phyloP scores from a whole-genome alignment of 495 filamentous ascomycete species.

The Xylaria grammica region DNA sequence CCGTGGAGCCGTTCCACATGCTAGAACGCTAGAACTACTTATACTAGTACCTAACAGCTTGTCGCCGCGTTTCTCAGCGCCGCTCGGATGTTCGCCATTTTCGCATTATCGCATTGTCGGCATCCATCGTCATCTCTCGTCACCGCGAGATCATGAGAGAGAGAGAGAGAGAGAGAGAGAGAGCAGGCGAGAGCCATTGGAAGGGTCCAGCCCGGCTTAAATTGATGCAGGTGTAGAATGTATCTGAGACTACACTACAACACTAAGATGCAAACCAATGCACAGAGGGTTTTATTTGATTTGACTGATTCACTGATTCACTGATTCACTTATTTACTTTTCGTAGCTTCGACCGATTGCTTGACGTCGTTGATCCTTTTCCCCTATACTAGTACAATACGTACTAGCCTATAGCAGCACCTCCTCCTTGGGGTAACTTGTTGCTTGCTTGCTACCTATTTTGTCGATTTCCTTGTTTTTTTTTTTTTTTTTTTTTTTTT shows the following conservation, averaged over 20 bases:
- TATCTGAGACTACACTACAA: too few species aligned
- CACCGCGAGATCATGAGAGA: slow-evolving; percentile 18
- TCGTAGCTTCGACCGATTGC: neutral
- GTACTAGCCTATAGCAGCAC: too few species aligned
- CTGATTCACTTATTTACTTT: too few species aligned
- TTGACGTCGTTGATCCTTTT: too few species aligned
- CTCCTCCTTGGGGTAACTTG: too few species aligned
- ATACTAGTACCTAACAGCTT: too few species aligned
- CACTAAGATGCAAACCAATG: neutral
- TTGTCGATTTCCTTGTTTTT: too few species aligned
- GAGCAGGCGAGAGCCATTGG: neutral
- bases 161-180: neutral
- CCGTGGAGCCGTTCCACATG: slow-evolving; percentile 5
- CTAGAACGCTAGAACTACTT: too few species aligned
- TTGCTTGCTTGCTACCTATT: too few species aligned
- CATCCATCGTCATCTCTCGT: slow-evolving; percentile 21
- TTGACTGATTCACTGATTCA: slow-evolving; percentile 1
- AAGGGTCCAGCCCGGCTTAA: neutral
- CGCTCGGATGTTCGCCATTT: neutral
- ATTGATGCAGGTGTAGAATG: neutral
- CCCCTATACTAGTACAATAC: too few species aligned
- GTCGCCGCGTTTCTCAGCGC: neutral
- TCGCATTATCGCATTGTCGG: neutral
- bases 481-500: too few species aligned
- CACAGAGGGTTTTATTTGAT: neutral